Evolutionary conservation across 768 basidiomycete species (phyloP), one percentile per base, ranked within the genome.

Genomic region (Cyathus striatus): DNA sequence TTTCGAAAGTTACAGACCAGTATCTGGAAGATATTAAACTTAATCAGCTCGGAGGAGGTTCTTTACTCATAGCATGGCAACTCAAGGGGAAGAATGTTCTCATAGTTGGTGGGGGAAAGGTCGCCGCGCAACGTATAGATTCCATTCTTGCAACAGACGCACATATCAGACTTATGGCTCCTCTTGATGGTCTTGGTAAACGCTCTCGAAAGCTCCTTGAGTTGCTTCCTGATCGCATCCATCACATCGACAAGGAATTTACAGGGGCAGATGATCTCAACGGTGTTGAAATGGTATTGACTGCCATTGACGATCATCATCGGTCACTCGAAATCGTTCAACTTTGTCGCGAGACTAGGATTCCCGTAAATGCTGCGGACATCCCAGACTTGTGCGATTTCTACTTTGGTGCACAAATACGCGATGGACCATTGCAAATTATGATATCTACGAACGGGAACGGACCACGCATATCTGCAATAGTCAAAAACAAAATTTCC

Each of bases 311-410:
- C 64, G 83, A 94, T 61, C 78, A 80, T 48, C 65, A 73, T 1
- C 69, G 78, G 44, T 90, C 88, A 20, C 76, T 77, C 41, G 57
- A 72, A n/a, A 93, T 98, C 34, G 86, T 78, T 54, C 55, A 72
- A 6, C 66, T 83, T 52, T 87, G 86, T 53, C 68, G 91, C 42
- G 68, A 73, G 20, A 70, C 62, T 41, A 76, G 71, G 37, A 85
- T 97, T 39, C 91, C 93, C 5, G 85, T 95, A 42, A 99, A 99
- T 63, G 91, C 92, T 47, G 96, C 96, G 27, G 95, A 99, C 66
- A 86, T 97, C 46, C 96, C 96, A 2, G 81, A 88, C 34, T 78
- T 83, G 33, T 99, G 96, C 72, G 95, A 99, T 64, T 99, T 99
- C 58, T 98, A 94, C 71, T 99, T 98, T 66, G 96, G 96, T 39